These are phyloP conservation scores for Aspergillus glaucus DNA, from an alignment of 2,329 filamentous ascomycete genomes.

Conservation along the genomic window DNA sequence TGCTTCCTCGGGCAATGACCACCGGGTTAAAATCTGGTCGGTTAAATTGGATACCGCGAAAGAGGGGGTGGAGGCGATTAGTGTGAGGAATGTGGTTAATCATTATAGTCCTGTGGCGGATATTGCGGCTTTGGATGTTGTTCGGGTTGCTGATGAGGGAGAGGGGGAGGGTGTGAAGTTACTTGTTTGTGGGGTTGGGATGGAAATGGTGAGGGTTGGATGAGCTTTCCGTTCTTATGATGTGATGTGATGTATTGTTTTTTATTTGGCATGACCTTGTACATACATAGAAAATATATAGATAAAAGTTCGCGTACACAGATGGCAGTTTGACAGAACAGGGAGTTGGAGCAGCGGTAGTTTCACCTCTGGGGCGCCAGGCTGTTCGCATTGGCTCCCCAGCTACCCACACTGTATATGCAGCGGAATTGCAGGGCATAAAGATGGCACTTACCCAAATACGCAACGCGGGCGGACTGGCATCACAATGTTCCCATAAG, in stretches of 20 bases:
- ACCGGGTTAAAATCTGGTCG: constrained; percentile 41
- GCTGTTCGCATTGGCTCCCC: no score
- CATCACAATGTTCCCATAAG: no score
- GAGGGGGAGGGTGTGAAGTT: constrained; percentile 18
- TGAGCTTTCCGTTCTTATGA: constrained; percentile 2
- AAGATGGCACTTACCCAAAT: no score
- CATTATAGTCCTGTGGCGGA: constrained; percentile 49
- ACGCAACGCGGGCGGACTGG: no score
- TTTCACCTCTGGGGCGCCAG: no score
- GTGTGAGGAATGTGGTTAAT: constrained; percentile 21
- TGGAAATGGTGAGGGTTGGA: constrained; percentile 37
- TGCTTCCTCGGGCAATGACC: constrained; percentile 41
- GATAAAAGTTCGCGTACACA: no score
- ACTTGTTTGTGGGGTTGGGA: constrained; percentile 45
- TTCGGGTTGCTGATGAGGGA: constrained; percentile 13
- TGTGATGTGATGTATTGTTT: constrained; percentile 2
- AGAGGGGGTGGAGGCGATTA: constrained; percentile 14
- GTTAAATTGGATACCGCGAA: constrained; percentile 23
- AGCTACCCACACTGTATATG: no score
- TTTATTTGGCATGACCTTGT: background rate
- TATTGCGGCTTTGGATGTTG: constrained; percentile 45
- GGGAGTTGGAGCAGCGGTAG: no score
- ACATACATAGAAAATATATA: background rate
- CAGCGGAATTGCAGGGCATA: no score
- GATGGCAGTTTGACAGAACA: no score